A percentile compares a stretch with the other conserved stretches of the same genome.
Conservation (phyloP, 2,329 filamentous ascomycete genomes). For the Microdochium nivale region DNA sequence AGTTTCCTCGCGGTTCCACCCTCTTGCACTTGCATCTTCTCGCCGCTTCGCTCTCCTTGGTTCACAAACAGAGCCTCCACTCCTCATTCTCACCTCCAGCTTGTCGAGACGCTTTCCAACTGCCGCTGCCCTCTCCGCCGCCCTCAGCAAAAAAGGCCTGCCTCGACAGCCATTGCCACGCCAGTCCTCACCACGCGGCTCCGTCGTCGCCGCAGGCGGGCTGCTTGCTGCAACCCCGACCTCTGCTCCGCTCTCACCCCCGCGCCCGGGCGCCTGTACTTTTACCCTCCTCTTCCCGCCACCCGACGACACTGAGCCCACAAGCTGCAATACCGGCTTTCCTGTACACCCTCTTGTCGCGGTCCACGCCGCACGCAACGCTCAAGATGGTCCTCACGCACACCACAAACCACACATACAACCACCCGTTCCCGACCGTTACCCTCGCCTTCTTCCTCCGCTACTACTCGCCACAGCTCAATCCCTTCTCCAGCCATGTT, state of each 20-base stretch:
- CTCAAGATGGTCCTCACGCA: constrained; percentile 50
- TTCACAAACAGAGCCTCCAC: not conserved
- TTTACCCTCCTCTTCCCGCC: not conserved
- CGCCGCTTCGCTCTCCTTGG: not conserved
- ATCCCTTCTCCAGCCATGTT: constrained; percentile 76
- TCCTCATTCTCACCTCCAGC: not conserved
- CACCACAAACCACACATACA: constrained; percentile 63
- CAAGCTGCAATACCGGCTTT: not conserved
- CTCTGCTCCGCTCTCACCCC: not conserved
- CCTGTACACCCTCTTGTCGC: no score
- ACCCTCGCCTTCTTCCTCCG: constrained; percentile 85
- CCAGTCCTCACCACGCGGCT: not conserved
- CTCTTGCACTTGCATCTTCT: not conserved
- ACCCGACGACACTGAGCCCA: not conserved
- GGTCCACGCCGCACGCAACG: no score
- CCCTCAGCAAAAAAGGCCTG: no score
- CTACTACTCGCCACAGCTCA: constrained; percentile 62
- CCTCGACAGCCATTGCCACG: not conserved
- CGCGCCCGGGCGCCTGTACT: not conserved
- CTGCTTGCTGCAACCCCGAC: not conserved
- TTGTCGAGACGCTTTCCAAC: not conserved
- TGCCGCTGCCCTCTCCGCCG: not conserved
- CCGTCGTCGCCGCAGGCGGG: not conserved
- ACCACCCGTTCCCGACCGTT: constrained; percentile 76
- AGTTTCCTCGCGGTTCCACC: not conserved